Evolutionary conservation across 495 filamentous ascomycete species (phyloP), one percentile per base, ranked within the genome.

Genomic region (Penicilliopsis zonata): DNA sequence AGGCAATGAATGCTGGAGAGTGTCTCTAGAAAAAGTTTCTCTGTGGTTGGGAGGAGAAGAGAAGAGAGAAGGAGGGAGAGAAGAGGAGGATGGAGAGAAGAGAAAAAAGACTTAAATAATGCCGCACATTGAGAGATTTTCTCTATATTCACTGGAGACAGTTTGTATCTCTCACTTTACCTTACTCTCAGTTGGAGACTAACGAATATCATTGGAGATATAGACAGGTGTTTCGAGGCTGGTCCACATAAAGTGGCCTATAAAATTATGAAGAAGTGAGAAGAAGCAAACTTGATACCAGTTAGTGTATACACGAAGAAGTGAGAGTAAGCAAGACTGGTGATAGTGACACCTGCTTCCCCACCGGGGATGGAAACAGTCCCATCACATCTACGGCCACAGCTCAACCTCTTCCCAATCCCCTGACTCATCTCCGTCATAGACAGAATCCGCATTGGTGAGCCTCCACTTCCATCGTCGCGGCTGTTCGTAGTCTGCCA

Each of bases 371-470:
- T 43, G 17, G 13, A 13, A 21, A 5, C 1, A 35, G 13, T 14
- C n/a, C 9, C 13, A 18, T 14, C 13, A 13, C 7, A 35, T 35
- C 67, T 51, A 88, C 10, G 86, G 87, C 86, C 86, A 94, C 27
- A 83, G 49, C 57, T 95, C 87, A 28, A 74, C 67, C 43, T 70
- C 71, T 48, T 70, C 74, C 88, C 88, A 94, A 40, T 65, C 65
- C 25, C 59, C 56, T 12, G 52, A 49, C 38, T 63, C 47, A 2
- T 55, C 64, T 4, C 59, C 59, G 10, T 31, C 2, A 49, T 35
- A 37, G 43, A 44, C 28, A 34, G 35, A 12, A n/a, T 33, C 42
- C 5, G 25, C 25, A 34, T 26, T 37, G 24, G 26, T 68, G 60
- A 48, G 59, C 41, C 65, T 73, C 57, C 81, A 86, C 41, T 63